A percentile compares a stretch with the other conserved stretches of the same genome.
Conservation (phyloP, 2,329 filamentous ascomycete species). For the Esteya vermicola region DNA sequence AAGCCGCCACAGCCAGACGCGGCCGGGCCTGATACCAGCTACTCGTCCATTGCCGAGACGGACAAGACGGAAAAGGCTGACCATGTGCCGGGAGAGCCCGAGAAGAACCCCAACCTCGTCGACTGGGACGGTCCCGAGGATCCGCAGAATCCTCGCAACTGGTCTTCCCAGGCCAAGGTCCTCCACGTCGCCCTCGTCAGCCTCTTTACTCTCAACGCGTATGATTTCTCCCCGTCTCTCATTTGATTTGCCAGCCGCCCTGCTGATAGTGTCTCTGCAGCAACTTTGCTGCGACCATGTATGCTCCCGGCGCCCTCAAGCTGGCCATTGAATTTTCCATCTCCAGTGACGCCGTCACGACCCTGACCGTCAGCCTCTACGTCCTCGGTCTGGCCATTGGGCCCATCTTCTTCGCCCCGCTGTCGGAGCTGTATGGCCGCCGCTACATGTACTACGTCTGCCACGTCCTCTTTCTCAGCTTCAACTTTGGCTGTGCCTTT, state of each 20-base stretch:
- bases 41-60: neutral
- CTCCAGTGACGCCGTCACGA: neutral
- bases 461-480: neutral
- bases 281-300: slow-evolving; percentile 3
- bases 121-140: slow-evolving; percentile 38
- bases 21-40: neutral
- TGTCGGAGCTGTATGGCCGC: slow-evolving; percentile 12
- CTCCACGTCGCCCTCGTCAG: slow-evolving; percentile 30
- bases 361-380: slow-evolving; percentile 3
- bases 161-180: slow-evolving; percentile 29
- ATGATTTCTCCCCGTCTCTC: neutral
- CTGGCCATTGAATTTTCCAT: neutral
- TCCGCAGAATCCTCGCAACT: slow-evolving; percentile 38
- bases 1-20: neutral
- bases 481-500: slow-evolving; percentile 1
- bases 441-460: slow-evolving; percentile 2
- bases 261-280: neutral
- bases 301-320: neutral
- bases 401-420: slow-evolving; percentile 3
- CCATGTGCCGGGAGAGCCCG: neutral
- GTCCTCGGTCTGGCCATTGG: slow-evolving; percentile 3
- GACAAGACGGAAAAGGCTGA: neutral
- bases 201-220: slow-evolving; percentile 25
- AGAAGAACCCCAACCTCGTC: slow-evolving; percentile 30
- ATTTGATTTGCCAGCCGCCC: neutral